Conservation (phyloP, 192 early-diverging fungal genomes). For the Coemansia reversa region DNA sequence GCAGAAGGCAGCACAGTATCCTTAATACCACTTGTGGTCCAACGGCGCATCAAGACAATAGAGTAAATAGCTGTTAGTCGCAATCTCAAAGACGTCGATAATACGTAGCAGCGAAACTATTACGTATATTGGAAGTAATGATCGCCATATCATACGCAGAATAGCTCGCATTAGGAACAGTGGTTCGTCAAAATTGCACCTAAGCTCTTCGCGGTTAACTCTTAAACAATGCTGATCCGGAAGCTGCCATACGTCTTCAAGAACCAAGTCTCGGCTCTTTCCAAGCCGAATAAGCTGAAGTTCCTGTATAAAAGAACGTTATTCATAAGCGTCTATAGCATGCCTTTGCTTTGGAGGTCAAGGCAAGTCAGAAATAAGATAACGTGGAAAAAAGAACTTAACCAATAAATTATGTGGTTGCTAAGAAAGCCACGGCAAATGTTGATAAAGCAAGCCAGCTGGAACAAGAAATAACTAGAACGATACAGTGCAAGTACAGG, state of each 20-base stretch:
- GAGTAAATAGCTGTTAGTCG: constrained; percentile 16
- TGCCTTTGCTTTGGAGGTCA: constrained; percentile 11
- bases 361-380: constrained; percentile 17
- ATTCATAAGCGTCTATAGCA: neutral
- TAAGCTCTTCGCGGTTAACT: constrained; percentile 20
- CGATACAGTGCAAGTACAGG: constrained; percentile 5
- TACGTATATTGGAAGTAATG: constrained; percentile 4
- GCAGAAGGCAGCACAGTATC: constrained; percentile 1
- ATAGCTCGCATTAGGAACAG: constrained; percentile 43
- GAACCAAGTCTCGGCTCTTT: constrained; percentile 16
- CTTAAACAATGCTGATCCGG: constrained; percentile 23
- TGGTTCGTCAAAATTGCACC: constrained; percentile 29
- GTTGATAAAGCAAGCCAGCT: constrained; percentile 14
- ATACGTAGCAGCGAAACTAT: neutral
- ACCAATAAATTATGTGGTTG: neutral
- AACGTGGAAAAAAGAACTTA: constrained; percentile 3
- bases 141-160: constrained; percentile 36
- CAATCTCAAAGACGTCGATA: neutral
- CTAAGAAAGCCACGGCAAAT: constrained; percentile 18
- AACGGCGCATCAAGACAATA: constrained; percentile 23
- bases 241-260: constrained; percentile 27
- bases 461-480: constrained; percentile 7
- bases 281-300: constrained; percentile 24
- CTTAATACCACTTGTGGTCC: constrained; percentile 12
- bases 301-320: constrained; percentile 15